A percentile compares a stretch with the other conserved stretches of the same genome.
phyloP scores from a whole-genome alignment of 768 basidiomycete species.

The Podaxis mareebaensis region DNA sequence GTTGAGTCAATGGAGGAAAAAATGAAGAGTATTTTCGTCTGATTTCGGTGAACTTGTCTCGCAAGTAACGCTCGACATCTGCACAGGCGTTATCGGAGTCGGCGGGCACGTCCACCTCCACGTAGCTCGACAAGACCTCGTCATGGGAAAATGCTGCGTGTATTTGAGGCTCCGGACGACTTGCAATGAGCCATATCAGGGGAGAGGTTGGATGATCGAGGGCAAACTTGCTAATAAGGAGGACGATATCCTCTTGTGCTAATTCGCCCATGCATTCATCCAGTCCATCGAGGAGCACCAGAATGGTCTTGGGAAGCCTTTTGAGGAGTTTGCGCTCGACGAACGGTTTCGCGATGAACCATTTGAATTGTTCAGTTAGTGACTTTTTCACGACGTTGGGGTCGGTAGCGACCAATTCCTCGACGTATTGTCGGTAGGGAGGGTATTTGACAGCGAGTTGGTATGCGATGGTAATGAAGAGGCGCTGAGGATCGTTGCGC shows the following conservation, averaged over 20 bases:
- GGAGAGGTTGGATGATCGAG: conserved; percentile 13
- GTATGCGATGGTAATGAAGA: conserved; percentile 25
- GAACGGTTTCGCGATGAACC: conserved; percentile 20
- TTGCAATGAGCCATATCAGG: conserved; percentile 27
- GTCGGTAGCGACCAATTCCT: conserved; percentile 4
- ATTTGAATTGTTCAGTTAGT: conserved; percentile 14
- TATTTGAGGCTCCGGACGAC: conserved; percentile 28
- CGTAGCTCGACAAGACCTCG: neutral
- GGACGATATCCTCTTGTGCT: conserved; percentile 21
- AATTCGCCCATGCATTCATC: conserved; percentile 26
- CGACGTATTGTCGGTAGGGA: conserved; percentile 6
- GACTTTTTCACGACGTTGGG: conserved; percentile 17
- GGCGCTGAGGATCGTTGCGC: conserved; percentile 1
- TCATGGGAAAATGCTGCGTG: conserved; percentile 12
- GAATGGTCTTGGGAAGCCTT: neutral
- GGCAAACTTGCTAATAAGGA: conserved; percentile 5
- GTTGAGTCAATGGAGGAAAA: neutral
- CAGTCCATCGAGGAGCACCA: conserved; percentile 25
- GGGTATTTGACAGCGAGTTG: conserved; percentile 21
- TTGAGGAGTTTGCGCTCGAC: neutral
- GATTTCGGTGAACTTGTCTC: conserved; percentile 16
- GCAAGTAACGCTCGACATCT: conserved; percentile 23
- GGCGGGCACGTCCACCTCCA: conserved; percentile 6
- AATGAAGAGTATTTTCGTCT: neutral
- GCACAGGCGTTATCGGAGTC: conserved; percentile 16